A percentile compares a stretch with the other conserved stretches of the same genome.
Conservation (phyloP, 495 filamentous ascomycete genomes). For the Penicillium ochrochloron region DNA sequence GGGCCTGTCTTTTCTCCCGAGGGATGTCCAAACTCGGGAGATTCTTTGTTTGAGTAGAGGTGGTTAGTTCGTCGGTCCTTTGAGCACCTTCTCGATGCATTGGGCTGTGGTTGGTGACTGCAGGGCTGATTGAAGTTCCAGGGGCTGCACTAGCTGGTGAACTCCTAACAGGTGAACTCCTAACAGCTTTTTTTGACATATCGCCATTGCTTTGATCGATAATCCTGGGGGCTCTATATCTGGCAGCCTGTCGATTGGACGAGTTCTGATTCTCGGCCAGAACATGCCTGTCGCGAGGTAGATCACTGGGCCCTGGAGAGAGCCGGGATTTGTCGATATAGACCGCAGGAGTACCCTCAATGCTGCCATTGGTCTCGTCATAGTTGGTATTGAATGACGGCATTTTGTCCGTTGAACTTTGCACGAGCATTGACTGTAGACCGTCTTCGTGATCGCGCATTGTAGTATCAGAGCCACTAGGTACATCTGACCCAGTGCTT, state of each 20-base stretch:
- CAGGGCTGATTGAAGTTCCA: background rate
- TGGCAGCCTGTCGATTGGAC: constrained; percentile 20
- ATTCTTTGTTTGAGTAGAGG: background rate
- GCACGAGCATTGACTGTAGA: background rate
- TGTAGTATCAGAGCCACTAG: constrained; percentile 1
- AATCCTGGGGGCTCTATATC: constrained; percentile 11
- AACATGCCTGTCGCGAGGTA: constrained; percentile 7
- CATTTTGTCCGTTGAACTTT: background rate
- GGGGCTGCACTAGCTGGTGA: background rate
- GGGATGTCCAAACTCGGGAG: background rate
- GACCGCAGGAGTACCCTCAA: constrained; percentile 19
- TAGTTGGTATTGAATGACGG: background rate
- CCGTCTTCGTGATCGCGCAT: constrained; percentile 2
- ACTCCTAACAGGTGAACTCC: background rate
- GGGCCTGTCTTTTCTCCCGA: background rate
- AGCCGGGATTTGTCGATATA: constrained; percentile 29
- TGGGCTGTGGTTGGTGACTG: background rate
- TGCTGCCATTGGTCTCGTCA: background rate
- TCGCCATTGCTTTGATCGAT: background rate
- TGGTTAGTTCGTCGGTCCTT: background rate
- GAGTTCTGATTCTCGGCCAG: constrained; percentile 37
- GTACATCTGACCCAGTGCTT: constrained; percentile 16
- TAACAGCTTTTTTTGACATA: background rate
- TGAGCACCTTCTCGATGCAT: background rate
- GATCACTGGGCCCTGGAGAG: background rate